Evolutionary conservation across 2,329 filamentous ascomycete species (phyloP).

Genomic region (Penicillium sp.): DNA sequence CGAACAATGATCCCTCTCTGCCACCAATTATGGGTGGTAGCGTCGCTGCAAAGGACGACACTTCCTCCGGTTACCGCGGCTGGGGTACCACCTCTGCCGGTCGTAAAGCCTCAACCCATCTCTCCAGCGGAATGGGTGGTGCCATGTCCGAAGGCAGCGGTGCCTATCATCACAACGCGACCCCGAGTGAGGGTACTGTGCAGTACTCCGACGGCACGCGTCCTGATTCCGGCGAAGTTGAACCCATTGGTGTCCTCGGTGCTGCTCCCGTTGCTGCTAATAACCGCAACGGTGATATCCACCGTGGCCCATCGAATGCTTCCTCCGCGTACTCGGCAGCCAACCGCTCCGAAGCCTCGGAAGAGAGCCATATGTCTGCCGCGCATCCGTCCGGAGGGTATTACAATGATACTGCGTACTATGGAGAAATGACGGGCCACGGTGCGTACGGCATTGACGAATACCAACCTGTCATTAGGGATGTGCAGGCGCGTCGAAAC

Average conservation of each 20-base stretch:
- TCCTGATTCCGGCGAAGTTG: constrained; percentile 69
- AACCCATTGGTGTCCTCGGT: constrained; percentile 82
- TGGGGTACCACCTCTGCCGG: constrained; percentile 83
- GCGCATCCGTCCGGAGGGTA: constrained; percentile 54
- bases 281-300: constrained; percentile 71
- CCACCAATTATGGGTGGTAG: constrained; percentile 57
- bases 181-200: constrained; percentile 66
- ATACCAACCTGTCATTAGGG: constrained; percentile 82
- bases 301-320: constrained; percentile 89
- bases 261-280: constrained; percentile 65
- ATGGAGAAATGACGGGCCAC: constrained; percentile 48
- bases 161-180: constrained; percentile 55
- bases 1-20: constrained; percentile 89
- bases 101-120: constrained; percentile 84
- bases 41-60: constrained; percentile 70
- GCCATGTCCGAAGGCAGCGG: constrained; percentile 74
- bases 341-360: constrained; percentile 69
- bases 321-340: constrained; percentile 92
- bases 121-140: constrained; percentile 70
- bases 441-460: constrained; percentile 61
- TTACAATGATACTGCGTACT: constrained; percentile 62
- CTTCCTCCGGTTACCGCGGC: constrained; percentile 80
- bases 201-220: constrained; percentile 65
- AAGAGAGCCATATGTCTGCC: constrained; percentile 56
- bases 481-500: constrained; percentile 89